These are phyloP conservation scores for Westerdykella sp. DNA, from an alignment of 2,329 filamentous ascomycete species.

Conservation along the genomic window DNA sequence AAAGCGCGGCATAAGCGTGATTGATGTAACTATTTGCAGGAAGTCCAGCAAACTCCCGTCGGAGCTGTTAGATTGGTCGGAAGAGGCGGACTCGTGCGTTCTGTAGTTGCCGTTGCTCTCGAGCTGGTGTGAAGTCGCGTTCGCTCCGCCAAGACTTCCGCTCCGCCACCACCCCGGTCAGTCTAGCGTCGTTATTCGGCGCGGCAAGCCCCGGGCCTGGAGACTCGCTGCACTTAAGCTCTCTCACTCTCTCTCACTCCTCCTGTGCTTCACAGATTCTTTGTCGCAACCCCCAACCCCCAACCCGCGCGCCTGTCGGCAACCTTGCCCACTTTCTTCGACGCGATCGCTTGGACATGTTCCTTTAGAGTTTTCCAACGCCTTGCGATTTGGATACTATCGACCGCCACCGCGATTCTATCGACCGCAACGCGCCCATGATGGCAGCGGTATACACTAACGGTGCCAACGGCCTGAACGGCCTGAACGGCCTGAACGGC, in stretches of 20 bases:
- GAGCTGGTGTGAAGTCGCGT: not conserved
- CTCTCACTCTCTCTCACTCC: not conserved
- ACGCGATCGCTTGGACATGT: conserved; percentile 2
- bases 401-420: not conserved
- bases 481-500: conserved; percentile 42
- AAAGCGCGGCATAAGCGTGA: not conserved
- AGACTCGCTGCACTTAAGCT: too few species aligned
- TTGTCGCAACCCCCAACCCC: conserved; percentile 7
- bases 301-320: too few species aligned
- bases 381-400: not conserved
- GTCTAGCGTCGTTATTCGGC: not conserved
- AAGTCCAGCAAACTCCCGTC: not conserved
- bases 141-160: conserved; percentile 11
- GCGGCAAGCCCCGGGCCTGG: too few species aligned
- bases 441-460: conserved; percentile 51
- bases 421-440: conserved; percentile 12
- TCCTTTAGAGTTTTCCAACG: conserved; percentile 4
- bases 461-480: conserved; percentile 14
- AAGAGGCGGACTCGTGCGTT: not conserved
- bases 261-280: conserved; percentile 7
- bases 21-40: too few species aligned
- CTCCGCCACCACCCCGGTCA: conserved; percentile 7
- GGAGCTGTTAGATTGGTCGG: not conserved
- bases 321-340: too few species aligned
- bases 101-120: not conserved